Percentiles rank a stretch among this genome's conserved stretches.
Conservation (phyloP, 1,284 basidiomycete species). For the Tylopilus orsonianus region DNA sequence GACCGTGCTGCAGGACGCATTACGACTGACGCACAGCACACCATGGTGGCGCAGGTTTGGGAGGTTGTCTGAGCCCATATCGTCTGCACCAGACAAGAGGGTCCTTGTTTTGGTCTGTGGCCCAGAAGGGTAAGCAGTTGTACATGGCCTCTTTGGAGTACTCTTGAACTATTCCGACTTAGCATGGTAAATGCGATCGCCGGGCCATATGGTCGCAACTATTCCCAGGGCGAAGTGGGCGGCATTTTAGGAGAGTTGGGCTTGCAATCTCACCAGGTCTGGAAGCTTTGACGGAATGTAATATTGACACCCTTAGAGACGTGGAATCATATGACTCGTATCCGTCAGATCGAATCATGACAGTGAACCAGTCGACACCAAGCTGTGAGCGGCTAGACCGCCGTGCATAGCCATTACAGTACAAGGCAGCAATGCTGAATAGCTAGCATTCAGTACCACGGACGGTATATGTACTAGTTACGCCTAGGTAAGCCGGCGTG, state of each 20-base stretch:
- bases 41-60: constrained; percentile 49
- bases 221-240: constrained; percentile 69
- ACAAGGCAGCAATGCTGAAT: too few relatives aligned
- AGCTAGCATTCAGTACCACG: too few relatives aligned
- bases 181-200: constrained; percentile 77
- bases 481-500: too few relatives aligned
- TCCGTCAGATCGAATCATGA: background rate
- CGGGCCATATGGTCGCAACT: constrained; percentile 73
- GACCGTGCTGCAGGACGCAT: constrained; percentile 42
- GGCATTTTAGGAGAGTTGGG: constrained; percentile 70
- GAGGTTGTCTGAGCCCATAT: constrained; percentile 21
- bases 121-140: constrained; percentile 71
- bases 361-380: too few relatives aligned
- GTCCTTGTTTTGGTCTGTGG: constrained; percentile 74
- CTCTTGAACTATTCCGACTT: constrained; percentile 10
- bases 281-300: constrained; percentile 54
- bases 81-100: constrained; percentile 34
- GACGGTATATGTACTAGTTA: too few relatives aligned
- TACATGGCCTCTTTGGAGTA: background rate
- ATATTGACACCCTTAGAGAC: background rate
- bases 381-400: too few relatives aligned
- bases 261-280: constrained; percentile 59
- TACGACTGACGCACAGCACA: constrained; percentile 32
- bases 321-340: background rate
- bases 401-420: too few relatives aligned